Percentiles rank a stretch among this genome's conserved stretches.
Conservation (phyloP, 495 filamentous ascomycete species). For the Penicillium cosmopolitanum region DNA sequence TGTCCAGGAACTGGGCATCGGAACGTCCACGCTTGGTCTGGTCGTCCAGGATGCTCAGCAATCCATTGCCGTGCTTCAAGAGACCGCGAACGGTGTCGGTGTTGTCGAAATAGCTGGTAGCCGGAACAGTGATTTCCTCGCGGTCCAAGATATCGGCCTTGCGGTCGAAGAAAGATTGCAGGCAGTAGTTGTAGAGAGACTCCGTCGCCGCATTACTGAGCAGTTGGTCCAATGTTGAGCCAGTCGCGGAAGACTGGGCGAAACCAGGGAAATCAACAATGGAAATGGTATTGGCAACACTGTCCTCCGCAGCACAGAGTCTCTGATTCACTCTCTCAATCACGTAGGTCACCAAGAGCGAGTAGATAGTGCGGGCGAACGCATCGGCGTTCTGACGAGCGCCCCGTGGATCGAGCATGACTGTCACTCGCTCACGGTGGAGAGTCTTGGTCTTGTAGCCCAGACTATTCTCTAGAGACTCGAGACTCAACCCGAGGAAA, state of each 20-base stretch:
- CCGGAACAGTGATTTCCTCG: constrained; percentile 85
- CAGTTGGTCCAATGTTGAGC: constrained; percentile 86
- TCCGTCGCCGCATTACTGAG: constrained; percentile 94
- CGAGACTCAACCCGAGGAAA: constrained; percentile 80
- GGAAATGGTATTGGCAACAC: constrained; percentile 89
- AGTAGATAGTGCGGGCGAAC: constrained; percentile 89
- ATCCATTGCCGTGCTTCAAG: constrained; percentile 87
- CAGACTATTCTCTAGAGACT: constrained; percentile 82
- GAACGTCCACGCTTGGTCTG: constrained; percentile 87
- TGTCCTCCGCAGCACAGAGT: constrained; percentile 84
- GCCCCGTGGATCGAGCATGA: constrained; percentile 93
- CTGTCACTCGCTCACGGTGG: constrained; percentile 90
- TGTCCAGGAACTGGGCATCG: constrained; percentile 87
- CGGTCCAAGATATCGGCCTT: constrained; percentile 89
- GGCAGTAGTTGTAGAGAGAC: constrained; percentile 85
- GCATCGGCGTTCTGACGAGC: constrained; percentile 92
- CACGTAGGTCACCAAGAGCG: constrained; percentile 90
- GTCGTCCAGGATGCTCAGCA: constrained; percentile 93
- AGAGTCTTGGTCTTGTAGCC: constrained; percentile 96
- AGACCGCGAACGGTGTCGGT: constrained; percentile 88
- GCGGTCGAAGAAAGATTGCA: constrained; percentile 94
- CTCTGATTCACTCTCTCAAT: constrained; percentile 91
- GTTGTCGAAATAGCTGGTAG: constrained; percentile 97
- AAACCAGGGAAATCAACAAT: constrained; percentile 98
- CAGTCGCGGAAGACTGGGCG: constrained; percentile 77